Percentiles rank a stretch among this genome's conserved stretches.
These are phyloP conservation scores for Pythium guiyangense DNA, from an alignment of 352 stramenopile species.

Conservation along the genomic window DNA sequence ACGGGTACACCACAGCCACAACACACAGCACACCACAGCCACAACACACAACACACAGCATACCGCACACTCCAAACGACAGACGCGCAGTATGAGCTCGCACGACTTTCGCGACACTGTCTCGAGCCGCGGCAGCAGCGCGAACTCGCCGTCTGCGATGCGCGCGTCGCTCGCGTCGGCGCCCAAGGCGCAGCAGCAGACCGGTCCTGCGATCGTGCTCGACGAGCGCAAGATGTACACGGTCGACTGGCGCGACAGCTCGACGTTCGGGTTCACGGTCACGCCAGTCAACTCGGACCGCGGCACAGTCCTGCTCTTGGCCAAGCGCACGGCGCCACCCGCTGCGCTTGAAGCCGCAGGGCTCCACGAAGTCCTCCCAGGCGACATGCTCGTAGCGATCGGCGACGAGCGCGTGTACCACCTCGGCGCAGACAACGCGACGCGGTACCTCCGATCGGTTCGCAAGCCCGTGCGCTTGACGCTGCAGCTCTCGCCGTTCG, in stretches of 20 bases:
- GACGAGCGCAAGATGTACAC: constrained; percentile 79
- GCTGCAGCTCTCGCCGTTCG: constrained; percentile 64
- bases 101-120: constrained; percentile 9
- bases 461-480: constrained; percentile 65
- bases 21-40: no score
- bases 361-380: constrained; percentile 60
- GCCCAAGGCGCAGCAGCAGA: constrained; percentile 19
- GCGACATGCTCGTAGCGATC: constrained; percentile 73
- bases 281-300: constrained; percentile 66
- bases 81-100: constrained; percentile 12
- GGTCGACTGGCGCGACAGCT: constrained; percentile 55
- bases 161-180: constrained; percentile 9
- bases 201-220: constrained; percentile 33
- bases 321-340: constrained; percentile 36
- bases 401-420: constrained; percentile 77
- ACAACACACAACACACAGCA: not conserved
- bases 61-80: no score
- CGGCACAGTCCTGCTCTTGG: constrained; percentile 55
- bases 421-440: constrained; percentile 53
- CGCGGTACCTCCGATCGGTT: constrained; percentile 59
- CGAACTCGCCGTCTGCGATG: not conserved
- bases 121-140: constrained; percentile 1
- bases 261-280: constrained; percentile 68
- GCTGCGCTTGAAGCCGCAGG: constrained; percentile 32
- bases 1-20: not conserved